A percentile compares a stretch with the other conserved stretches of the same genome.
These are phyloP conservation scores for Paraconiothyrium brasiliense DNA, from an alignment of 2,329 filamentous ascomycete species.

Conservation along the genomic window DNA sequence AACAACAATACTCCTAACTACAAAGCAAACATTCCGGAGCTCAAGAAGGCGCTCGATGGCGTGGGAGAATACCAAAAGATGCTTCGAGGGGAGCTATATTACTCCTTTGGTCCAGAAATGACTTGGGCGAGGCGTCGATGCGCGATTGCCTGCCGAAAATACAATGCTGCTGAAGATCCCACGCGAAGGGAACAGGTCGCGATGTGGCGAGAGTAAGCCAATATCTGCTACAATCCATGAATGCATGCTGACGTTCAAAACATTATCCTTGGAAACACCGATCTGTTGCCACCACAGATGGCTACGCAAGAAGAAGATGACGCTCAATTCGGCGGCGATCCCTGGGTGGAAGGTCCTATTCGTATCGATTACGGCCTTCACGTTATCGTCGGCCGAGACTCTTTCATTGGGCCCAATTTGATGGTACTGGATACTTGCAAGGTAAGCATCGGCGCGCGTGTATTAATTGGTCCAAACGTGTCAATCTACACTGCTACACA, in stretches of 20 bases:
- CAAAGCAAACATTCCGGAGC: not conserved
- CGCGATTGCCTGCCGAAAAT: constrained; percentile 12
- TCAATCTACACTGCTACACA: constrained; percentile 13
- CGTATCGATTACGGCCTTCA: constrained; percentile 13
- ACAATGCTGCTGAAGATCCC: constrained; percentile 14
- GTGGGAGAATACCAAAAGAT: constrained; percentile 11
- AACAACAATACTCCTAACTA: not conserved
- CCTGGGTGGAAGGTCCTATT: constrained; percentile 12
- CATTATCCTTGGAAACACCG: constrained; percentile 11
- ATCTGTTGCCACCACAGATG: constrained; percentile 6
- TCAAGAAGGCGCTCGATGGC: constrained; percentile 1
- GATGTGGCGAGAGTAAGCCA: constrained; percentile 17
- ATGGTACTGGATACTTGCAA: constrained; percentile 13
- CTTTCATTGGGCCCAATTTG: constrained; percentile 11
- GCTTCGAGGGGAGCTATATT: constrained; percentile 15
- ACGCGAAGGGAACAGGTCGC: constrained; percentile 12
- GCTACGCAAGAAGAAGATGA: constrained; percentile 11
- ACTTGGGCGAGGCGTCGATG: constrained; percentile 11
- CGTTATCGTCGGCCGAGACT: constrained; percentile 7
- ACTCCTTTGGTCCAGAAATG: constrained; percentile 13
- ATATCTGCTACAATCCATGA: not conserved
- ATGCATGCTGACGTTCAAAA: not conserved
- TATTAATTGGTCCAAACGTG: constrained; percentile 14
- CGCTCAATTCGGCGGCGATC: constrained; percentile 6
- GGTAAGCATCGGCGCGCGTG: constrained; percentile 16